Base-by-base conservation (phyloP, 352 stramenopile species). In the Lagenidium giganteum region DNA sequence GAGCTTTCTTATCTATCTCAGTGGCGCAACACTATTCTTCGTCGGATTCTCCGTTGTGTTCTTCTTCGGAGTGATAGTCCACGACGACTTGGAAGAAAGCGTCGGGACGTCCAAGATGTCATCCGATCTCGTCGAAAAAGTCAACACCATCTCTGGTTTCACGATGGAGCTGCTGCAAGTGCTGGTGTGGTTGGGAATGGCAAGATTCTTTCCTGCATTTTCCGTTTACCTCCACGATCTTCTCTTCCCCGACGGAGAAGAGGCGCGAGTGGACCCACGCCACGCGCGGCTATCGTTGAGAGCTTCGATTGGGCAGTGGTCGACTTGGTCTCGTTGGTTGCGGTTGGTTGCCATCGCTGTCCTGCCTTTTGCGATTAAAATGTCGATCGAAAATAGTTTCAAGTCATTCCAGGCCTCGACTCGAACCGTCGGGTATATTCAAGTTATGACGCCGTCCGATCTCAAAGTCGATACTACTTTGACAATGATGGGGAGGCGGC, bases 201-300 rank as follows among this genome's bases (percentile, higher is more conserved):
- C 56, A 36, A 62, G 57, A 14, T 57, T 81, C 34, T 41, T 68
- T 21, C 57, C 68, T 4, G 48, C 62, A 25, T 62, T 73, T 27
- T 35, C 60, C 6, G 63, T 78, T 12, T 78, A 73, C 47, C 40
- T 81, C 3, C 60, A 81, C 60, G 78, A 81, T 44, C 8, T 50
- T 31, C 42, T 77, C 9, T 77, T 47, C 50, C 60, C 70, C 52
- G n/a, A n/a, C n/a, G n/a, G n/a, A n/a, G n/a, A n/a, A n/a, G n/a
- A n/a, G n/a, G n/a, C n/a, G n/a, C n/a, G n/a, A n/a, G n/a, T n/a
- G n/a, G n/a, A n/a, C n/a, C n/a, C n/a, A n/a, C n/a, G n/a, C n/a
- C n/a, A n/a, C n/a, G n/a, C n/a, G n/a, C n/a, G n/a, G n/a, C n/a
- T n/a, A n/a, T n/a, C n/a, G n/a, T n/a, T n/a, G n/a, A n/a, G n/a